These are phyloP conservation scores for Mycena amicta DNA, from an alignment of 768 basidiomycete species.

Conservation along the genomic window DNA sequence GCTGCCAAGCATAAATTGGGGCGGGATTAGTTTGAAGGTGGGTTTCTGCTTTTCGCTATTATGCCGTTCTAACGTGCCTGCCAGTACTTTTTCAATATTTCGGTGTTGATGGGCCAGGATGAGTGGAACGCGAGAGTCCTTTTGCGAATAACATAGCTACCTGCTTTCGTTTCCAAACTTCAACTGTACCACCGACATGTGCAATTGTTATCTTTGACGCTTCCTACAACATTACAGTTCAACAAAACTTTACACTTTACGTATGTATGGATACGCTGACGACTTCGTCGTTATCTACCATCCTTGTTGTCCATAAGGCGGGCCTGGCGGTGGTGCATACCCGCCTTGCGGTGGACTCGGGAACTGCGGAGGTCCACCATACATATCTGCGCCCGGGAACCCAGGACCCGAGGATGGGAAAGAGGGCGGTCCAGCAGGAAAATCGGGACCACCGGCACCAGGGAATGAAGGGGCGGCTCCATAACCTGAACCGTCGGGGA, in stretches of 20 bases:
- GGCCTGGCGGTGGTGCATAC: conserved; percentile 13
- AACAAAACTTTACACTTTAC: too few species aligned
- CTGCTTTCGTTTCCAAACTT: neutral
- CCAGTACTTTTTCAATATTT: conserved; percentile 15
- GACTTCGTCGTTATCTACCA: too few species aligned
- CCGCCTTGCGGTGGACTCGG: conserved; percentile 6
- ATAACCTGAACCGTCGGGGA: conserved; percentile 28
- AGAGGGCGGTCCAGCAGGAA: conserved; percentile 30
- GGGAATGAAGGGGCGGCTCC: conserved; percentile 25
- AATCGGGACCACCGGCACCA: conserved; percentile 28
- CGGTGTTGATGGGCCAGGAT: conserved; percentile 13
- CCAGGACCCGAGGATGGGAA: conserved; percentile 42
- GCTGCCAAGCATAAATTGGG: conserved; percentile 45
- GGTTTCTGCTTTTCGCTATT: conserved; percentile 5
- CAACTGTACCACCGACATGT: too few species aligned
- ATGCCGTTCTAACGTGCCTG: neutral
- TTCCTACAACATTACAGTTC: too few species aligned
- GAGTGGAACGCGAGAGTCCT: conserved; percentile 7
- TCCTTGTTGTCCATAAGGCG: conserved; percentile 15
- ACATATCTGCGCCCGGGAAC: conserved; percentile 12
- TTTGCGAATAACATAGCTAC: conserved; percentile 5
- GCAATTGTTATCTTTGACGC: too few species aligned
- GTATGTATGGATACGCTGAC: too few species aligned
- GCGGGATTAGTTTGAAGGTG: conserved; percentile 47
- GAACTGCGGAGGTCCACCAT: conserved; percentile 26